phyloP scores from a whole-genome alignment of 768 basidiomycete genomes.

The Leccinum obscurum region DNA sequence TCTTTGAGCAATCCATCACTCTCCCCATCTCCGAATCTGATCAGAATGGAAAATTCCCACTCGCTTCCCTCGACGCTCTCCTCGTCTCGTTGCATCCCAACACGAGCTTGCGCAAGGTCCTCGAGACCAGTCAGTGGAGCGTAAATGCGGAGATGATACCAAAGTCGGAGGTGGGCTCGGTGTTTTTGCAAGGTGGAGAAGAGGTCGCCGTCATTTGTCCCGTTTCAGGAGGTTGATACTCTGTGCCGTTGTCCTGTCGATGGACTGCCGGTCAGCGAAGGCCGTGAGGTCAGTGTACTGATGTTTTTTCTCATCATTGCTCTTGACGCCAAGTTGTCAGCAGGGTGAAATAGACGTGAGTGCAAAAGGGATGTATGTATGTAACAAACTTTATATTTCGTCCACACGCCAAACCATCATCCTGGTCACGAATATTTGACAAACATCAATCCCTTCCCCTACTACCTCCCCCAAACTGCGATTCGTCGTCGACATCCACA shows the following conservation, averaged over 20 bases:
- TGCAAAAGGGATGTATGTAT: too few species aligned
- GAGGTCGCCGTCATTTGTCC: conserved; percentile 81
- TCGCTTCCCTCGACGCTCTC: conserved; percentile 49
- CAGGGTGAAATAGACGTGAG: neutral
- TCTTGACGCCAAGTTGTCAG: neutral
- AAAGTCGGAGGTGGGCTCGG: conserved; percentile 39
- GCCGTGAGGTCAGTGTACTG: neutral
- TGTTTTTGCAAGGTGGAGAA: conserved; percentile 64
- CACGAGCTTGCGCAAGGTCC: conserved; percentile 49
- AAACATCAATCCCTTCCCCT: conserved; percentile 18
- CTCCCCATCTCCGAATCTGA: conserved; percentile 39
- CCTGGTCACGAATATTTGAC: too few species aligned
- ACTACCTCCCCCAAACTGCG: conserved; percentile 39
- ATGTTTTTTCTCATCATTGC: neutral
- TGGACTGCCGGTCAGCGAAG: too few species aligned
- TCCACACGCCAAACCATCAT: too few species aligned
- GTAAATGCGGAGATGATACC: conserved; percentile 81
- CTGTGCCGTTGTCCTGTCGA: conserved; percentile 4
- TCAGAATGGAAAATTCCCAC: conserved; percentile 31
- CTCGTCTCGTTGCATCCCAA: conserved; percentile 57
- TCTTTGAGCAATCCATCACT: conserved; percentile 50
- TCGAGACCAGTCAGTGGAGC: conserved; percentile 71
- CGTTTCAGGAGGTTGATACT: conserved; percentile 68
- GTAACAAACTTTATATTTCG: too few species aligned
- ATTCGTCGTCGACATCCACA: conserved; percentile 49